Conservation (phyloP, 2,329 filamentous ascomycete genomes). For the Pseudofabraea citricarpa region DNA sequence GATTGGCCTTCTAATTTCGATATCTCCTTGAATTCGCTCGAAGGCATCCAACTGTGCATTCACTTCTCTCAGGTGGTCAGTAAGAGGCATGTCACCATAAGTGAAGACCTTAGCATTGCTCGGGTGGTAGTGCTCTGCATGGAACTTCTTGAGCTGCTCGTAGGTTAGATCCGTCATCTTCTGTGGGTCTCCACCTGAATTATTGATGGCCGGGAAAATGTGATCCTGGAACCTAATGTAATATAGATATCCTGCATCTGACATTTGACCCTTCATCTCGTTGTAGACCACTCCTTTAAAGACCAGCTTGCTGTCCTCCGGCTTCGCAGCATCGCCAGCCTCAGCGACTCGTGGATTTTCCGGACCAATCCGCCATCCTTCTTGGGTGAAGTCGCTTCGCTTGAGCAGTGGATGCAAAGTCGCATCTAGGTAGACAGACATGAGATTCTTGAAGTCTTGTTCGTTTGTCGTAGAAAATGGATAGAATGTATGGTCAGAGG, state of each 20-base stretch:
- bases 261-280: slow-evolving; percentile 99
- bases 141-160: slow-evolving; percentile 81
- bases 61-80: slow-evolving; percentile 75
- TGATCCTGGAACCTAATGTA: slow-evolving; percentile 95
- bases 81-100: slow-evolving; percentile 87
- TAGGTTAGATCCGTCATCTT: slow-evolving; percentile 96
- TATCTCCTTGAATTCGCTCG: slow-evolving; percentile 62
- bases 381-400: slow-evolving; percentile 87
- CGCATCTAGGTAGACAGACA: slow-evolving; percentile 95
- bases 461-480: slow-evolving; percentile 95
- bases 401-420: slow-evolving; percentile 88
- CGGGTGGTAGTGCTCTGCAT: slow-evolving; percentile 90
- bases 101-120: slow-evolving; percentile 96
- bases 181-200: slow-evolving; percentile 92
- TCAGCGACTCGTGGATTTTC: slow-evolving; percentile 65
- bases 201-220: slow-evolving; percentile 90
- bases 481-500: slow-evolving; percentile 93
- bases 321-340: slow-evolving; percentile 35
- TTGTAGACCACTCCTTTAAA: slow-evolving; percentile 99
- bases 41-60: slow-evolving; percentile 71
- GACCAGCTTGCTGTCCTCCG: slow-evolving; percentile 64
- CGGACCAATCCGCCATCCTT: slow-evolving; percentile 93
- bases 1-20: slow-evolving; percentile 72
- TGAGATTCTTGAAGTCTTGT: slow-evolving; percentile 91
- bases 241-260: slow-evolving; percentile 91